phyloP scores from a whole-genome alignment of 768 basidiomycete species.

The Fistulinella prunicolor region DNA sequence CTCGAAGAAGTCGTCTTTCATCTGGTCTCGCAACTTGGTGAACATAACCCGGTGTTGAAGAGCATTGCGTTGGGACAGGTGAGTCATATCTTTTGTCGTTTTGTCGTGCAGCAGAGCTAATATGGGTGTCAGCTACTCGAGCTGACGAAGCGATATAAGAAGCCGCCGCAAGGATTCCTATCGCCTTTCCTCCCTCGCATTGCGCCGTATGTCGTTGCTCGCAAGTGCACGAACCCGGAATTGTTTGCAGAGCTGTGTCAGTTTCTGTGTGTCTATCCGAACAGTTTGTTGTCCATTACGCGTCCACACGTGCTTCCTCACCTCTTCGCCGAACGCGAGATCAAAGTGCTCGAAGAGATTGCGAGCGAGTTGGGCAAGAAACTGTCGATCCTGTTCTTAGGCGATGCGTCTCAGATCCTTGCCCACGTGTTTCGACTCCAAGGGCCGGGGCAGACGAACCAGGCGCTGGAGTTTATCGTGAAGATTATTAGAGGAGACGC shows the following conservation, averaged over 20 bases:
- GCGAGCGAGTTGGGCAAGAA: slow-evolving; percentile 46
- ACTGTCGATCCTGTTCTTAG: slow-evolving; percentile 50
- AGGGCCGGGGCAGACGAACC: slow-evolving; percentile 51
- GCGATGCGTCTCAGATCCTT: slow-evolving; percentile 58
- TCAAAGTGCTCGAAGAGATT: slow-evolving; percentile 59
- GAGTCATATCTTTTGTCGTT: slow-evolving; percentile 11
- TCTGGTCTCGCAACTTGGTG: slow-evolving; percentile 64
- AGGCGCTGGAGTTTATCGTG: slow-evolving; percentile 60
- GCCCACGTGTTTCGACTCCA: slow-evolving; percentile 64
- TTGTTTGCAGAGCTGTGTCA: slow-evolving; percentile 64
- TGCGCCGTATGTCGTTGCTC: slow-evolving; percentile 59
- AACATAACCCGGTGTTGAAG: slow-evolving; percentile 65
- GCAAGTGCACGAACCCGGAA: slow-evolving; percentile 55
- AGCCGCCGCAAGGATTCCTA: slow-evolving; percentile 62
- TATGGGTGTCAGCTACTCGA: slow-evolving; percentile 47
- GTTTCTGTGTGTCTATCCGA: slow-evolving; percentile 55
- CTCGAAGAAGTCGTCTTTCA: slow-evolving; percentile 59
- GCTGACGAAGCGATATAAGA: slow-evolving; percentile 56
- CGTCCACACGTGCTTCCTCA: slow-evolving; percentile 64
- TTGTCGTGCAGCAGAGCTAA: slow-evolving; percentile 1
- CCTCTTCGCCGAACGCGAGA: slow-evolving; percentile 62
- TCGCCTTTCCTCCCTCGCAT: slow-evolving; percentile 68
- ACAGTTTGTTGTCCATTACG: slow-evolving; percentile 63
- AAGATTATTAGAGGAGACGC: slow-evolving; percentile 52
- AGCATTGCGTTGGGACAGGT: slow-evolving; percentile 70